Conservation (phyloP, 257 asterid genomes). For the Handroanthus guayacan region DNA sequence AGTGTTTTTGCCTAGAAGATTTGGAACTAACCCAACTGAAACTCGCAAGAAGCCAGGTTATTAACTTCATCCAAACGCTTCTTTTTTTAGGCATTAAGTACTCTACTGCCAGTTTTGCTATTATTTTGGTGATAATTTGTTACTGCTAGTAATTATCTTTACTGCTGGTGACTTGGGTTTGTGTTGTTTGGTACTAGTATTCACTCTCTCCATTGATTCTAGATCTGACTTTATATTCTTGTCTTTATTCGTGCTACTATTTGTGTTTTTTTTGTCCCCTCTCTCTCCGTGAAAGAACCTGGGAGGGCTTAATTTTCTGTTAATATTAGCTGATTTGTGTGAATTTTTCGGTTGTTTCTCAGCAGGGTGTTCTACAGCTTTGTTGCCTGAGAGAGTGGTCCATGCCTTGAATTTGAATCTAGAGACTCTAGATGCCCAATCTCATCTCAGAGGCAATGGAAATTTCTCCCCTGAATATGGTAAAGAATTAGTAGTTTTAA, state of each 20-base stretch:
- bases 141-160: not conserved
- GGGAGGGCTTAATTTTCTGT: not conserved
- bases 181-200: not conserved
- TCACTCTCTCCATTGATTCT: not conserved
- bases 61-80: not conserved
- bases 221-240: not conserved
- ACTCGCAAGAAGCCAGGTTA: conserved; percentile 64
- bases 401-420: conserved; percentile 68
- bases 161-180: conserved; percentile 5
- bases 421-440: conserved; percentile 43
- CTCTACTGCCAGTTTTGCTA: not conserved
- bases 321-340: conserved; percentile 10
- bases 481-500: not conserved
- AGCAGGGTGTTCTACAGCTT: conserved; percentile 62
- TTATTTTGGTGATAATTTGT: not conserved
- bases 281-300: not conserved
- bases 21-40: conserved; percentile 42
- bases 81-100: not conserved
- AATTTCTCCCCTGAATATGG: conserved; percentile 43
- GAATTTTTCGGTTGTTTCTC: not conserved
- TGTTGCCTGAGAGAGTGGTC: conserved; percentile 72
- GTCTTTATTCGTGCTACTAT: not conserved
- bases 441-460: conserved; percentile 28
- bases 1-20: conserved; percentile 76
- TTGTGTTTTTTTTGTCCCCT: not conserved